Percentiles rank a stretch among this genome's conserved stretches.
phyloP scores from a whole-genome alignment of 257 asterid genomes.

The Nicotiana paniculata region DNA sequence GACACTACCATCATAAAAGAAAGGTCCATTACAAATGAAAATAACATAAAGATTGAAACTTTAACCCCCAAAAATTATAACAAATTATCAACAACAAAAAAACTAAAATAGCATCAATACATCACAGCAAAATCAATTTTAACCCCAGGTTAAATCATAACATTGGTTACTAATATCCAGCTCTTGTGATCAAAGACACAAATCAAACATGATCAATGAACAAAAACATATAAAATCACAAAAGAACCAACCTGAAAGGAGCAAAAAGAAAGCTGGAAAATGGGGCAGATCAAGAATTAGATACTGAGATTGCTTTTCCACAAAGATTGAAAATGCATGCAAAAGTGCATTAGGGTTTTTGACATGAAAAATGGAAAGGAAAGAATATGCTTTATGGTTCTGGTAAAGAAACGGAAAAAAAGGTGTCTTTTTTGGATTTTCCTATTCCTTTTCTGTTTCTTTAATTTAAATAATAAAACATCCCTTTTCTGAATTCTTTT shows the following conservation, averaged over 20 bases:
- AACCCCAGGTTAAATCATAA: background rate
- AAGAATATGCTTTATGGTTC: slow-evolving; percentile 40
- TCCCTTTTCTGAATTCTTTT: background rate
- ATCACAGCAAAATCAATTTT: background rate
- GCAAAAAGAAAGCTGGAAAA: background rate
- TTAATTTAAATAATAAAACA: background rate
- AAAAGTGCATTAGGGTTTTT: slow-evolving; percentile 23
- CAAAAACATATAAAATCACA: background rate
- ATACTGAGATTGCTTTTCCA: background rate
- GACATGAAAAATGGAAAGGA: slow-evolving; percentile 13
- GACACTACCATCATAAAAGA: no score
- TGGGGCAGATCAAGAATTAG: slow-evolving; percentile 20
- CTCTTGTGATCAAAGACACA: slow-evolving; percentile 2
- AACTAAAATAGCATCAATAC: background rate
- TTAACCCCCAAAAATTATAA: background rate
- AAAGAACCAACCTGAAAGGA: slow-evolving; percentile 27
- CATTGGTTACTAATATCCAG: slow-evolving; percentile 2
- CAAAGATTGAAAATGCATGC: slow-evolving; percentile 2
- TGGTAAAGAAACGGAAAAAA: slow-evolving; percentile 20
- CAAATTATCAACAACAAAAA: background rate
- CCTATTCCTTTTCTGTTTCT: background rate
- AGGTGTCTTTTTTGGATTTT: background rate
- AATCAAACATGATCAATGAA: background rate
- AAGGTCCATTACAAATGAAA: background rate
- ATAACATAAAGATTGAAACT: background rate